phyloP scores from a whole-genome alignment of 805 yeast species.

The Saccharomyces mikatae region DNA sequence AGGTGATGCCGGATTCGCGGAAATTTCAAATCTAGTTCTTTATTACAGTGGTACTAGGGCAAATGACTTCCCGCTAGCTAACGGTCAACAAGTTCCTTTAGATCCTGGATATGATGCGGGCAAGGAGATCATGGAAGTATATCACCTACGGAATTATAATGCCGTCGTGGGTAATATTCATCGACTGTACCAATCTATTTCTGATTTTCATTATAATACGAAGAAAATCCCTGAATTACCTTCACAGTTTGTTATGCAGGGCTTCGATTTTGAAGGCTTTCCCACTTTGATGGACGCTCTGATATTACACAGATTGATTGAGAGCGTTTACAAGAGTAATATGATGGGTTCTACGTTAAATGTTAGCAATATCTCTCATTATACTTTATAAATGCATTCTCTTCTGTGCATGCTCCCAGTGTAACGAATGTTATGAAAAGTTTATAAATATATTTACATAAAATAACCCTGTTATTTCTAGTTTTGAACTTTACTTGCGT shows the following conservation, averaged over 20 bases:
- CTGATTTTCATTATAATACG: conserved; percentile 25
- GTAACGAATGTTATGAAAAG: not conserved
- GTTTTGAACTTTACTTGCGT: not conserved
- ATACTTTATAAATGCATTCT: not conserved
- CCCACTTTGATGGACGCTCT: conserved; percentile 26
- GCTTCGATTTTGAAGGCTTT: conserved; percentile 25
- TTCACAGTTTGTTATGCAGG: conserved; percentile 21
- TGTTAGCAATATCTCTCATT: conserved; percentile 5
- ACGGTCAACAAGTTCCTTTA: conserved; percentile 1
- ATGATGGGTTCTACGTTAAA: conserved; percentile 16
- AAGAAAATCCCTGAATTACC: conserved; percentile 17
- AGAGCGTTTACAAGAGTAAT: conserved; percentile 22
- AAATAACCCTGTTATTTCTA: not conserved
- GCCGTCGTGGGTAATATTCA: conserved; percentile 27
- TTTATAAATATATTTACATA: not conserved
- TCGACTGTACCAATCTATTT: conserved; percentile 26
- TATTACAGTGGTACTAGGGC: conserved; percentile 25
- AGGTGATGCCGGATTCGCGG: conserved; percentile 31
- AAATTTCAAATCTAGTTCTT: conserved; percentile 25
- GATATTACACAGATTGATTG: conserved; percentile 20
- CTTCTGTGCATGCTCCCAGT: conserved; percentile 4
- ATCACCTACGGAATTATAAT: conserved; percentile 27
- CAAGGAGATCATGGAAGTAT: conserved; percentile 26
- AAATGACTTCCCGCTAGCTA: conserved; percentile 10
- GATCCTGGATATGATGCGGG: conserved; percentile 12